Base-by-base conservation (phyloP, 352 stramenopile species). In the Phytophthora citricola region DNA sequence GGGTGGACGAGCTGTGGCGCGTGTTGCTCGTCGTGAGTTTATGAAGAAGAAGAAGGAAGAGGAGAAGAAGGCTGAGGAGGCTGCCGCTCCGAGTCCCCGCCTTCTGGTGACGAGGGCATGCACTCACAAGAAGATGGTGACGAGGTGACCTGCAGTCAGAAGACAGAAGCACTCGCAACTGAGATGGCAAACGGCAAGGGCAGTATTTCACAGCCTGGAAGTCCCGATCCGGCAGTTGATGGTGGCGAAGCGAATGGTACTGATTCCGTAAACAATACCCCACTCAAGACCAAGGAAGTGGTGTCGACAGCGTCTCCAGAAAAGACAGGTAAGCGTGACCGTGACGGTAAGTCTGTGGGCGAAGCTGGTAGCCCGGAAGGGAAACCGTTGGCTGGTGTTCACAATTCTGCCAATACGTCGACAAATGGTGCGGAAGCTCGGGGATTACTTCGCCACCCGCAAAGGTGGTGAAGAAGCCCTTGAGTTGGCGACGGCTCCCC, bases 21-120 rank as follows among this genome's bases (percentile, higher is more conserved):
- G 88, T 7, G 75, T 71, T 9, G 22, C 75, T 14, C 87, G 89
- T 61, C 81, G 85, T 55, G 88, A 96, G 40, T 84, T 85, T 46
- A 81, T 95, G 60, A 92, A 89, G 46, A 93, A 92, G 69, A 96
- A 94, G 66, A 95, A 94, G 39, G 87, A 94, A 36, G 86, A 96
- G 24, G 89, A 93, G 54, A 85, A 89, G 47, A 83, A 85, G 8
- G 73, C 73, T 8, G 83, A 90, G 39, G 63, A 68, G 20, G 71
- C 73, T 31, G 71, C 62, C 17, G 67, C 67, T 34, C 75, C 71
- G 20, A 80, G 69, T 24, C 71, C 71, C 44, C 63, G 8, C 75
- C 69, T 31, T 85, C 79, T 7, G 57, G 71, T 17, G 82, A 92
- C 61, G 82, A 92, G 12, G 66, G 71, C 27, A 69, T 63, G 48